A percentile compares a stretch with the other conserved stretches of the same genome.
These are phyloP conservation scores for Monilinia fructicola DNA, from an alignment of 2,329 filamentous ascomycete species.

Conservation along the genomic window DNA sequence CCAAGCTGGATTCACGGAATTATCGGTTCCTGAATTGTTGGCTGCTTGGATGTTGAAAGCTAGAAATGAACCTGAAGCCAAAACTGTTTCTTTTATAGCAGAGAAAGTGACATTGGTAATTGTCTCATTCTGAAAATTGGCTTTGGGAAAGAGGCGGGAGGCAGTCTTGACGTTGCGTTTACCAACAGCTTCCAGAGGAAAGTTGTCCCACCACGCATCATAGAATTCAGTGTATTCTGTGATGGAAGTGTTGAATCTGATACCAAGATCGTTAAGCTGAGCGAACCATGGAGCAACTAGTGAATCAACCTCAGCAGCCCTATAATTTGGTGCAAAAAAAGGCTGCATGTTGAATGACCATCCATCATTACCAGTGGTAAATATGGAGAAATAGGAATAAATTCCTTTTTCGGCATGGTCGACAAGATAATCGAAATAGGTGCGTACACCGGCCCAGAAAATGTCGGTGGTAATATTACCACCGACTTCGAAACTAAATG, in stretches of 20 bases:
- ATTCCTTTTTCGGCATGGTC: conserved; percentile 43
- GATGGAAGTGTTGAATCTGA: conserved; percentile 36
- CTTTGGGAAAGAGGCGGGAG: conserved; percentile 45
- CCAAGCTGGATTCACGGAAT: too few relatives aligned
- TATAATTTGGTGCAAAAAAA: conserved; percentile 39
- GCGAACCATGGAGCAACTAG: conserved; percentile 44
- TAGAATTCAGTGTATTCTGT: conserved; percentile 32
- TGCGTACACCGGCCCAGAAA: conserved; percentile 52
- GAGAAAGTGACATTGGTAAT: conserved; percentile 36
- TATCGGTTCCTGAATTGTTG: too few relatives aligned
- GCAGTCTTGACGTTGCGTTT: conserved; percentile 40
- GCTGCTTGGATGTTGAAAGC: conserved; percentile 16
- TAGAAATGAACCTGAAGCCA: background rate
- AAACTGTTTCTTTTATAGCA: conserved; percentile 32
- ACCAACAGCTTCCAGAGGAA: conserved; percentile 43
- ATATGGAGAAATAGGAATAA: conserved; percentile 33
- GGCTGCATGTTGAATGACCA: conserved; percentile 25
- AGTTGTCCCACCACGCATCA: conserved; percentile 43
- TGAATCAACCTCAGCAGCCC: conserved; percentile 32
- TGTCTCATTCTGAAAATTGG: conserved; percentile 40
- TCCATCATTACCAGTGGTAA: conserved; percentile 36
- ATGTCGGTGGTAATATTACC: conserved; percentile 48
- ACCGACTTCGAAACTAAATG: conserved; percentile 50
- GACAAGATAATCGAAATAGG: conserved; percentile 48
- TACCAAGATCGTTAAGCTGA: conserved; percentile 39